Percentiles rank a stretch among this genome's conserved stretches.
These are phyloP conservation scores for Vachellia collinsii DNA, from an alignment of 306 rosid genomes.

Conservation along the genomic window DNA sequence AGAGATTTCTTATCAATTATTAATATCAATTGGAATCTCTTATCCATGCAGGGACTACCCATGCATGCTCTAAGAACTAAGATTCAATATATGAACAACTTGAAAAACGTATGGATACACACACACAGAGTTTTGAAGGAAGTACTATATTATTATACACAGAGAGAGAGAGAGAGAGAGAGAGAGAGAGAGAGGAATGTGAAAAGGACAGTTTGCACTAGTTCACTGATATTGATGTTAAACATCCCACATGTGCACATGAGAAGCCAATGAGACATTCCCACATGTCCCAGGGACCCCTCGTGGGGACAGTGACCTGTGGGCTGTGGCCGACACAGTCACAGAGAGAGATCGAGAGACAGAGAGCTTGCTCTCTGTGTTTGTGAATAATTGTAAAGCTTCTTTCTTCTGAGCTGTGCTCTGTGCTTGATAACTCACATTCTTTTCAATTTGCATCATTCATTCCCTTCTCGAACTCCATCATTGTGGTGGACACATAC, in stretches of 20 bases:
- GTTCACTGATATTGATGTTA: constrained; percentile 12
- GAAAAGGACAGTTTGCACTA: background rate
- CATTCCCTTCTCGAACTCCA: constrained; percentile 8
- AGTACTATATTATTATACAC: background rate
- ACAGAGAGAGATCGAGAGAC: background rate
- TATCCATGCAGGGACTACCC: background rate
- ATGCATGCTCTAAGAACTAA: background rate
- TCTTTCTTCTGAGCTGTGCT: background rate
- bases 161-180: no score
- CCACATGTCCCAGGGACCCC: background rate
- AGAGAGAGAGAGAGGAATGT: background rate
- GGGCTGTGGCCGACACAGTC: constrained; percentile 54
- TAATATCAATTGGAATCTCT: background rate
- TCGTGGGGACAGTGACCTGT: constrained; percentile 40
- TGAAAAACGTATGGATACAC: background rate
- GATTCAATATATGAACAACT: background rate
- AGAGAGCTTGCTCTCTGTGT: background rate
- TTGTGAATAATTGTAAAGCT: background rate
- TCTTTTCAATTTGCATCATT: constrained; percentile 3
- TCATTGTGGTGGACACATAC: constrained; percentile 15
- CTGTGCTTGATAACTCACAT: constrained; percentile 9
- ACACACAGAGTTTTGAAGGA: background rate
- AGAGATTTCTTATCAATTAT: background rate
- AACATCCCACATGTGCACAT: constrained; percentile 14
- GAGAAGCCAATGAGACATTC: constrained; percentile 20